phyloP scores from a whole-genome alignment of 495 filamentous ascomycete species.

The Annulohypoxylon bovei region DNA sequence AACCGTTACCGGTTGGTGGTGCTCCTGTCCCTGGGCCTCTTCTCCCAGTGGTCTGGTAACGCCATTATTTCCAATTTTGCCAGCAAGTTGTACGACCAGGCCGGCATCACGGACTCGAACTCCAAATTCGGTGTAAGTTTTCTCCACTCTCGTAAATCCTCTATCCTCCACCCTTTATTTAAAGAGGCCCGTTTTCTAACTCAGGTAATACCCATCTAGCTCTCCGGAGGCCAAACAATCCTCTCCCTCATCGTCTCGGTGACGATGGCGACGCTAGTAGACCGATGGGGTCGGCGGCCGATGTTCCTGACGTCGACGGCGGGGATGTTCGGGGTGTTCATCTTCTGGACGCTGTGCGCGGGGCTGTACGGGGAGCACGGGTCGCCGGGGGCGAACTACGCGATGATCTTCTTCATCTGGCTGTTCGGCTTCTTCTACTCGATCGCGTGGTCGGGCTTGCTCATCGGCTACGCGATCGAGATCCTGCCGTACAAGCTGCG shows the following conservation, averaged over 20 bases:
- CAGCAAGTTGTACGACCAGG: conserved; percentile 63
- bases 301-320: conserved; percentile 67
- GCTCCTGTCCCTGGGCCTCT: conserved; percentile 67
- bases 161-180: too few relatives aligned
- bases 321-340: conserved; percentile 68
- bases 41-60: conserved; percentile 77
- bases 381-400: conserved; percentile 54
- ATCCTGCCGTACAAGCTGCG: conserved; percentile 78
- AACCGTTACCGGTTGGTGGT: conserved; percentile 72
- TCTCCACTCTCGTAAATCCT: conserved; percentile 12
- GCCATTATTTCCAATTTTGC: conserved; percentile 73
- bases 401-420: conserved; percentile 67
- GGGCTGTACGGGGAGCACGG: conserved; percentile 53
- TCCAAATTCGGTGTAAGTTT: conserved; percentile 57
- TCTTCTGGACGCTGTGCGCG: conserved; percentile 63
- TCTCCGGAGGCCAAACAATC: conserved; percentile 62
- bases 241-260: conserved; percentile 64
- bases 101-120: conserved; percentile 64
- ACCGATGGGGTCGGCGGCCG: conserved; percentile 67
- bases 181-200: too few relatives aligned
- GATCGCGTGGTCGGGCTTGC: conserved; percentile 70
- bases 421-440: conserved; percentile 64
- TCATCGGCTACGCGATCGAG: conserved; percentile 74
- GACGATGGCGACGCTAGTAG: conserved; percentile 66
- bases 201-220: too few relatives aligned